A percentile compares a stretch with the other conserved stretches of the same genome.
Conservation (phyloP, 169 alveolate species). For the Babesia microti region DNA sequence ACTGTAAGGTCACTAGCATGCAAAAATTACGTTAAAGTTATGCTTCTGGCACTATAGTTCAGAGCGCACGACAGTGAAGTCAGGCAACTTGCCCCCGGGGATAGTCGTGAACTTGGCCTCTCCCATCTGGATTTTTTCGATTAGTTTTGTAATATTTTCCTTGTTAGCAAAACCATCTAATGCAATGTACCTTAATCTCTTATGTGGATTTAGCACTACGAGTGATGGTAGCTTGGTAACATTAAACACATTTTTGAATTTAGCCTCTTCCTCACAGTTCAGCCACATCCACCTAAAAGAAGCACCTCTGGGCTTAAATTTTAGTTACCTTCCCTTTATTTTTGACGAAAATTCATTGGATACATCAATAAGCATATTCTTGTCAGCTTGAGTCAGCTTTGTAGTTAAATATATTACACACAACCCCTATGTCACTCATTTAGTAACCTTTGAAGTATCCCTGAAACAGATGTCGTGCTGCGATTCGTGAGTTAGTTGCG, state of each 20-base stretch:
- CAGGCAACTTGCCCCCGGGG: slow-evolving; percentile 62
- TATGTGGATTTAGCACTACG: slow-evolving; percentile 67
- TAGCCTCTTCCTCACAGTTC: slow-evolving; percentile 58
- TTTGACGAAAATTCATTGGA: slow-evolving; percentile 66
- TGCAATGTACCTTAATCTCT: slow-evolving; percentile 58
- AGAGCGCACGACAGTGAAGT: too few relatives aligned
- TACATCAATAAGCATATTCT: slow-evolving; percentile 63
- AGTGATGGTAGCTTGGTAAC: slow-evolving; percentile 60
- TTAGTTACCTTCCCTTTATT: slow-evolving; percentile 45
- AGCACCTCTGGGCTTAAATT: slow-evolving; percentile 40
- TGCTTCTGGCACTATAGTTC: too few relatives aligned
- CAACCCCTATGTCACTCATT: slow-evolving; percentile 44
- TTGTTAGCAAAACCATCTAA: slow-evolving; percentile 59
- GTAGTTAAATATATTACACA: slow-evolving; percentile 68
- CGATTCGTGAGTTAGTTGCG: slow-evolving; percentile 66
- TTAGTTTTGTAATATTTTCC: slow-evolving; percentile 51
- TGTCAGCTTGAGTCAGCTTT: slow-evolving; percentile 49
- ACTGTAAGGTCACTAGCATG: too few relatives aligned
- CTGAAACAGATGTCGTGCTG: slow-evolving; percentile 75
- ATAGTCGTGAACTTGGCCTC: slow-evolving; percentile 68
- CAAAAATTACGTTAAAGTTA: too few relatives aligned
- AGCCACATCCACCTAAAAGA: slow-evolving; percentile 76
- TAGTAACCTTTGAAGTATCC: background rate
- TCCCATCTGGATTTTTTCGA: slow-evolving; percentile 72
- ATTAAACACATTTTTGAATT: slow-evolving; percentile 55